phyloP scores from a whole-genome alignment of 331 rosid species.

The Malus hybrid region DNA sequence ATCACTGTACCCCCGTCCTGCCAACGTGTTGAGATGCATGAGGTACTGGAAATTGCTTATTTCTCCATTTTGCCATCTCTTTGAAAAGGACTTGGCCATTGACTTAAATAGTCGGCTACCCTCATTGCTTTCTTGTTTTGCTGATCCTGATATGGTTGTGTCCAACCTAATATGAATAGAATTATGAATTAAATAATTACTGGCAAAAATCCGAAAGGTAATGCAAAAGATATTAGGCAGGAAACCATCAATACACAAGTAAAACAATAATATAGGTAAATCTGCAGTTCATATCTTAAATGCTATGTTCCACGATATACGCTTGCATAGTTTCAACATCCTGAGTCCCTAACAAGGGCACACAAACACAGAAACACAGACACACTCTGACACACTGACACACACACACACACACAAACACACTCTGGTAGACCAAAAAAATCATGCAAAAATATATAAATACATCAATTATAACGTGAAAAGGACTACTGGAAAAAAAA shows the following conservation, averaged over 20 bases:
- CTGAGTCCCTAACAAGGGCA: background rate
- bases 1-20: constrained; percentile 99
- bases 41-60: constrained; percentile 98
- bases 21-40: constrained; percentile 98
- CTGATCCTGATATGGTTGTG: constrained; percentile 95
- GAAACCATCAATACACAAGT: constrained; percentile 4
- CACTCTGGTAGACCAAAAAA: background rate
- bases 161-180: constrained; percentile 73
- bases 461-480: background rate
- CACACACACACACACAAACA: background rate
- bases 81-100: constrained; percentile 91
- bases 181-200: background rate
- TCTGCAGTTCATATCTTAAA: background rate
- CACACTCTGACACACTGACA: too few relatives aligned
- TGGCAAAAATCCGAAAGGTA: background rate
- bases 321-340: background rate
- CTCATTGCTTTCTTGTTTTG: constrained; percentile 87
- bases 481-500: constrained; percentile 9
- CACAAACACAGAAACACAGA: background rate
- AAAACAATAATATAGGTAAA: background rate
- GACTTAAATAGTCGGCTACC: constrained; percentile 93
- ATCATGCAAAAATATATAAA: background rate
- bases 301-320: background rate
- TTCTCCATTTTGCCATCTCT: constrained; percentile 98
- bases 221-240: constrained; percentile 2